Conservation (phyloP, 352 stramenopile genomes). For the Vaucheria bursata region DNA sequence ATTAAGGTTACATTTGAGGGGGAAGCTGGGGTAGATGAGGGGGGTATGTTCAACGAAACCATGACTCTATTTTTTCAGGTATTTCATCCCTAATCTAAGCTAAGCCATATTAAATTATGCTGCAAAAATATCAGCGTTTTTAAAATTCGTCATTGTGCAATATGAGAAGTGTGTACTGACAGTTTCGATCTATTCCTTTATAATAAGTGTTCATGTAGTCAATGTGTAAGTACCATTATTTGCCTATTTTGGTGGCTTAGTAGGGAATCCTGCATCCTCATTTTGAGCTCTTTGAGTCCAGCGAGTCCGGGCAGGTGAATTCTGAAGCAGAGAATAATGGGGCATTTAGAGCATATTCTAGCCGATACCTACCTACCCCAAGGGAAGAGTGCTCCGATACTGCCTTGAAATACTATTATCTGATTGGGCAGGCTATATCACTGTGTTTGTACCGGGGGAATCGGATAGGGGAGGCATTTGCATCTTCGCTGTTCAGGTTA, state of each 20-base stretch:
- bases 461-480: not conserved
- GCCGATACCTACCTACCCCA: not conserved
- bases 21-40: constrained; percentile 48
- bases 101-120: not conserved
- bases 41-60: constrained; percentile 38
- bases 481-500: not conserved
- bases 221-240: too few relatives aligned
- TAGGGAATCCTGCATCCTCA: constrained; percentile 21
- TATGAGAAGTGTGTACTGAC: too few relatives aligned
- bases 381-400: not conserved
- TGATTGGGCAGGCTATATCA: not conserved
- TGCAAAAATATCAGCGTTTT: too few relatives aligned
- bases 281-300: constrained; percentile 39
- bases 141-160: too few relatives aligned
- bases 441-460: not conserved
- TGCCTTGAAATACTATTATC: not conserved
- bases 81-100: not conserved
- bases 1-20: constrained; percentile 44
- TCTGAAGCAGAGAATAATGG: constrained; percentile 21
- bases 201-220: too few relatives aligned
- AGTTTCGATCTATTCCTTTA: too few relatives aligned
- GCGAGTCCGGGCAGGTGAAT: constrained; percentile 16
- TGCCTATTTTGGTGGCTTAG: too few relatives aligned
- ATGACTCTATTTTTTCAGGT: constrained; percentile 7
- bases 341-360: too few relatives aligned